A percentile compares a stretch with the other conserved stretches of the same genome.
These are phyloP conservation scores for Lachnellula willkommii DNA, from an alignment of 2,329 filamentous ascomycete species.

Conservation along the genomic window DNA sequence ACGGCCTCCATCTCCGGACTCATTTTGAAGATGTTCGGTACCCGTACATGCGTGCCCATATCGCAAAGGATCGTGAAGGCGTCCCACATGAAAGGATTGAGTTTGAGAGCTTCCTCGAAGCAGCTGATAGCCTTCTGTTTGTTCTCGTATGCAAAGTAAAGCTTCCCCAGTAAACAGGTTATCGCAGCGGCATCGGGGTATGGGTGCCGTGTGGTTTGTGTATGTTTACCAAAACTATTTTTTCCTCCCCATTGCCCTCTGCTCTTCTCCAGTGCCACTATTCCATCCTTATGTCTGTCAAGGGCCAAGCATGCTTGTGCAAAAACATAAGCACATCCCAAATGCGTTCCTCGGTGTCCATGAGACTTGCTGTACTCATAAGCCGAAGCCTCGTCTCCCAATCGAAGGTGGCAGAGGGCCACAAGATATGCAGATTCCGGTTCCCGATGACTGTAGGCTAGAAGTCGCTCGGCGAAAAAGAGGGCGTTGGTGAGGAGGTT, in stretches of 20 bases:
- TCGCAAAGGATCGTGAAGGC: conserved; percentile 87
- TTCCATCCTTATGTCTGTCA: conserved; percentile 74
- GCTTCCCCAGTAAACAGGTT: conserved; percentile 78
- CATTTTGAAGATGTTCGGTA: conserved; percentile 80
- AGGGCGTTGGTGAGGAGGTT: conserved; percentile 83
- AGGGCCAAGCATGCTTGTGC: conserved; percentile 81
- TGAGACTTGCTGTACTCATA: conserved; percentile 73
- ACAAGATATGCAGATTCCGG: conserved; percentile 78
- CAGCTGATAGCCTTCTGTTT: conserved; percentile 77
- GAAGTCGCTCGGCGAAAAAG: conserved; percentile 84
- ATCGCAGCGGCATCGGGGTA: conserved; percentile 79
- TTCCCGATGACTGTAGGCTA: conserved; percentile 76
- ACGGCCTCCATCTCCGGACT: conserved; percentile 56
- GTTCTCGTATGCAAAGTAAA: conserved; percentile 76
- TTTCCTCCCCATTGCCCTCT: conserved; percentile 69
- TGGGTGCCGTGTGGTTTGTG: conserved; percentile 66
- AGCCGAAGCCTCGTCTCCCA: conserved; percentile 78
- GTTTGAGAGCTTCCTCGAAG: conserved; percentile 82
- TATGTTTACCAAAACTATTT: conserved; percentile 78
- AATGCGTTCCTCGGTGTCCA: conserved; percentile 65
- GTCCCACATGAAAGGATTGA: conserved; percentile 98
- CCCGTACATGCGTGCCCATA: conserved; percentile 73
- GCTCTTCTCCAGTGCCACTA: conserved; percentile 76
- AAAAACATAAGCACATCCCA: conserved; percentile 87
- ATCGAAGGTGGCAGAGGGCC: conserved; percentile 75